Percentiles rank a stretch among this genome's conserved stretches.
Evolutionary conservation across 2,329 filamentous ascomycete species (phyloP).

Genomic region (Erysiphe pulchra): DNA sequence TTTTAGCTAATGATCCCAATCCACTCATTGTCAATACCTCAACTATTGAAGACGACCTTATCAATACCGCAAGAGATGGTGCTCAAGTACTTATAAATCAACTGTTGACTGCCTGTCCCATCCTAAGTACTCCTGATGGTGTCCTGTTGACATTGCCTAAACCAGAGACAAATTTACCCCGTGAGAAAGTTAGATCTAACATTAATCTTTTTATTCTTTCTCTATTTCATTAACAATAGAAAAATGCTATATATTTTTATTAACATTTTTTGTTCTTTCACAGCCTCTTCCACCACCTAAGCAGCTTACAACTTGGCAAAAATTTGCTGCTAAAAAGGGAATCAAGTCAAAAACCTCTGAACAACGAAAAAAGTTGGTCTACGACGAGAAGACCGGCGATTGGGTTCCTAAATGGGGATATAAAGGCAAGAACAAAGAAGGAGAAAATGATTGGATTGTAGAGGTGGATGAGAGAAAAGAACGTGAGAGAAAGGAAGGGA

Average conservation of each 20-base stretch:
- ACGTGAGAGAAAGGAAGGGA: constrained; percentile 32
- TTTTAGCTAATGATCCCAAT: constrained; percentile 71
- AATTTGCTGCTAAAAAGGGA: constrained; percentile 89
- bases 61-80: constrained; percentile 57
- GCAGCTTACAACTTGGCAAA: constrained; percentile 78
- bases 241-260: neutral
- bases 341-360: constrained; percentile 76
- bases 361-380: constrained; percentile 50
- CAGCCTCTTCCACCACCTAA: constrained; percentile 53
- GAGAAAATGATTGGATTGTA: constrained; percentile 66
- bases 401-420: constrained; percentile 94
- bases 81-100: constrained; percentile 87
- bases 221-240: neutral
- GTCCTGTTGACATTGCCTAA: constrained; percentile 59
- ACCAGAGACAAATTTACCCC: constrained; percentile 45
- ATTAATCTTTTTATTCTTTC: neutral
- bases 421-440: constrained; percentile 68
- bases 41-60: constrained; percentile 39
- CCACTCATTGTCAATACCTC: constrained; percentile 33
- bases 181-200: constrained; percentile 38
- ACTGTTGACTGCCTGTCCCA: constrained; percentile 66
- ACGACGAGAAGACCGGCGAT: constrained; percentile 60
- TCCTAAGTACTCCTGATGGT: constrained; percentile 39
- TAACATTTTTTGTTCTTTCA: neutral
- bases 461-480: constrained; percentile 67